These are phyloP conservation scores for Angomonas ambiguus DNA, from an alignment of 208 protist species.

Conservation along the genomic window DNA sequence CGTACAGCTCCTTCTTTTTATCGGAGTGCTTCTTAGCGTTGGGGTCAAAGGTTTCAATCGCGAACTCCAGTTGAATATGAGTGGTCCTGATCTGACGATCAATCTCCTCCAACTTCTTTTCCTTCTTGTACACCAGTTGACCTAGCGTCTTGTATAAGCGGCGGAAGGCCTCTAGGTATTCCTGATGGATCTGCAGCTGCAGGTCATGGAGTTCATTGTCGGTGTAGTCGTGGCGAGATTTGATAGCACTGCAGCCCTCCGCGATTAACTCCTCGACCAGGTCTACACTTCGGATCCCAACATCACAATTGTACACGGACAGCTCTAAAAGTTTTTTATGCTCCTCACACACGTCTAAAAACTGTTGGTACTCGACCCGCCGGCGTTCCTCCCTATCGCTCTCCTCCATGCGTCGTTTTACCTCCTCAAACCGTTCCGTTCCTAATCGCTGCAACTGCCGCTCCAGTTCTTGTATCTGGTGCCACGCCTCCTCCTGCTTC, in stretches of 20 bases:
- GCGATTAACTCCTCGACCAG: constrained; percentile 73
- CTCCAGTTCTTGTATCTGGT: constrained; percentile 71
- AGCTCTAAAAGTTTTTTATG: constrained; percentile 74
- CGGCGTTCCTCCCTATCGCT: constrained; percentile 71
- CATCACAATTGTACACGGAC: constrained; percentile 65
- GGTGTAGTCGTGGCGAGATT: constrained; percentile 63
- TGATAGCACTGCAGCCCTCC: constrained; percentile 70
- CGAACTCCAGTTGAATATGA: constrained; percentile 67
- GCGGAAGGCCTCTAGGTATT: constrained; percentile 67
- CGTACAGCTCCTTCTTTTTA: constrained; percentile 42
- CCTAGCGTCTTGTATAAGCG: constrained; percentile 73
- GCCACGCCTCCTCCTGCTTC: constrained; percentile 65
- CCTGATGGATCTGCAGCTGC: constrained; percentile 60
- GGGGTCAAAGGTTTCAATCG: constrained; percentile 73
- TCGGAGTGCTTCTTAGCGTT: constrained; percentile 71
- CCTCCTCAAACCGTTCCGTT: constrained; percentile 72
- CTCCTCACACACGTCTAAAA: constrained; percentile 61
- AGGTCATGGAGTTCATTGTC: constrained; percentile 50
- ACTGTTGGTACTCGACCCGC: constrained; percentile 76
- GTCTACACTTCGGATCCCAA: constrained; percentile 44
- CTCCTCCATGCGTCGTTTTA: constrained; percentile 76
- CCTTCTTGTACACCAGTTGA: constrained; percentile 76
- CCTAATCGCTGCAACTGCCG: constrained; percentile 60
- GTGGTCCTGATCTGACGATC: constrained; percentile 48
- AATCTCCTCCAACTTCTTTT: constrained; percentile 55